Base-by-base conservation (phyloP, 2,329 filamentous ascomycete species). In the Purpureocillium lavendulum region DNA sequence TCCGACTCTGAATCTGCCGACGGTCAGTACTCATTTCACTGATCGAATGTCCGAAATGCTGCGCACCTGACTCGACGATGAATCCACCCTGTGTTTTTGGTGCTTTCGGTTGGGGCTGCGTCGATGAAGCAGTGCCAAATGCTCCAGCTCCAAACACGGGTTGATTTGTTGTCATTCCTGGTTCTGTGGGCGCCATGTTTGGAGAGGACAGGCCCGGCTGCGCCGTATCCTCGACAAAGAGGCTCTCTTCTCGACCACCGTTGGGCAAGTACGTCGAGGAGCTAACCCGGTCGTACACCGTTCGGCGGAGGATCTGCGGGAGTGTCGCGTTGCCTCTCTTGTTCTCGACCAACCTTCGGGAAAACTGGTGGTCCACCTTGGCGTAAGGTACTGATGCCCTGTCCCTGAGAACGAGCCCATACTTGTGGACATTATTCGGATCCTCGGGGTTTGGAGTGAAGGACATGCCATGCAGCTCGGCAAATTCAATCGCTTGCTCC, bases 401-500 rank as follows among this genome's bases (percentile, higher is more conserved):
- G 44, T 62, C 66, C 39, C 67, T 64, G 14, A 75, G 54, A 9
- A 72, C 54, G 6, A 75, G 51, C 38, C 69, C 66, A 51, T 58
- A 49, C 44, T 58, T 40, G 45, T 58, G 48, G 44, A 58, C 40
- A 47, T 70, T 47, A 49, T 59, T 44, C 33, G 62, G 58, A 8
- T 54, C 43, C 3, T 60, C 51, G 7, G 56, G 52, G 21, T 59
- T 57, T 26, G 56, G 45, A 1, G 67, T 59, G 38, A 81, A 79
- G 16, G 66, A 60, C 24, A 82, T 61, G 8, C 67, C 67, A 41
- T 80, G 74, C n/a, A 70, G 59, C 48, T 75, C 69, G 1, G 77
- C 77, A 56, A 87, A 81, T 1, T 71, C 66, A 13, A 83, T 67
- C 8, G 84, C 81, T 42, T 87, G 78, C 26, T 73, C 60, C 40